phyloP scores from a whole-genome alignment of 257 asterid species.

The Asclepias syriaca region DNA sequence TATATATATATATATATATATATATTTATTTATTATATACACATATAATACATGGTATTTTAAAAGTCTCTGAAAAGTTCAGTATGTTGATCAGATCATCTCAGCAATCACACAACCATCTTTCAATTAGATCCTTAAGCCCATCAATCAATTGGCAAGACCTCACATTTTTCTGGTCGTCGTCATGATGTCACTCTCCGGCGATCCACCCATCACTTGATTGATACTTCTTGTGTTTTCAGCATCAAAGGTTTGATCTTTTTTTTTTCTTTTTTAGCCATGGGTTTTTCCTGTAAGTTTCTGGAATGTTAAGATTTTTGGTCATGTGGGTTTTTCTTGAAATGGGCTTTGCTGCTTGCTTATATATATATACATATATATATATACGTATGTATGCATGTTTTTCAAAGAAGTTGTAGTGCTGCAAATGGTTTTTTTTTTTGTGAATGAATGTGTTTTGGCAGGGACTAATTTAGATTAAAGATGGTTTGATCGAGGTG shows the following conservation, averaged over 20 bases:
- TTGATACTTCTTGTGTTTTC: neutral
- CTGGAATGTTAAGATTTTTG: neutral
- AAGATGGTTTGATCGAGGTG: slow-evolving; percentile 19
- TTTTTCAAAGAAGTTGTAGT: neutral
- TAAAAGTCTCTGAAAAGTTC: slow-evolving; percentile 9
- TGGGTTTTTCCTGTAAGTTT: neutral
- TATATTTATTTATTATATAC: neutral
- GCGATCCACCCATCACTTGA: slow-evolving; percentile 8
- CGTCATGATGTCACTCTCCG: neutral
- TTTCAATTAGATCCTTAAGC: slow-evolving; percentile 3
- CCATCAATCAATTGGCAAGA: neutral
- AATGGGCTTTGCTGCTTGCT: neutral
- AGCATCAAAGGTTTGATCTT: slow-evolving; percentile 16
- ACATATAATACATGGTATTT: neutral
- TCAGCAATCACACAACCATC: slow-evolving; percentile 1
- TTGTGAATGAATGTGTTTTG: slow-evolving; percentile 6
- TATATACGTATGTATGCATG: too few species aligned
- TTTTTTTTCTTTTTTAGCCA: neutral
- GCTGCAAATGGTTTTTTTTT: slow-evolving; percentile 1
- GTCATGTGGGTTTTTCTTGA: slow-evolving; percentile 12
- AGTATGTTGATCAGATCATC: slow-evolving; percentile 15
- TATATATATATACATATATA: too few species aligned
- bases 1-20: neutral
- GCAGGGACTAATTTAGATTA: slow-evolving; percentile 5
- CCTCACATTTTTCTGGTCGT: slow-evolving; percentile 3